Evolutionary conservation across 1,284 basidiomycete genomes (phyloP).

Genomic region (Sanghuangporus weigelae): DNA sequence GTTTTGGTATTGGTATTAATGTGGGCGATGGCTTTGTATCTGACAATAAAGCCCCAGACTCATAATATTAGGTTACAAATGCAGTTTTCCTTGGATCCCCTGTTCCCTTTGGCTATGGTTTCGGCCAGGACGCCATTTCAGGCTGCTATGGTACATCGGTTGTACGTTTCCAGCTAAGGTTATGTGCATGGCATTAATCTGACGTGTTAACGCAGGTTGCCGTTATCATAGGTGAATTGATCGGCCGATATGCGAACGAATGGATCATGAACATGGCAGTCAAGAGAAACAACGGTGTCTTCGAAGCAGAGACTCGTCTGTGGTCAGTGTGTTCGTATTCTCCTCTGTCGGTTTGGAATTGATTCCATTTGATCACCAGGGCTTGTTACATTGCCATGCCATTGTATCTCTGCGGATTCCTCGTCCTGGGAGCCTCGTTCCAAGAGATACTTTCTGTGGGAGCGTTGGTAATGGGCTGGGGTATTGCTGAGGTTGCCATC

Average conservation of each 20-base stretch:
- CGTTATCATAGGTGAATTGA: constrained; percentile 61
- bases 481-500: constrained; percentile 50
- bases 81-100: constrained; percentile 62
- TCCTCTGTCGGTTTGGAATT: neutral
- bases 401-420: constrained; percentile 59
- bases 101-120: constrained; percentile 53
- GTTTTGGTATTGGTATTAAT: constrained; percentile 69
- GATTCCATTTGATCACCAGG: constrained; percentile 31
- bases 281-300: constrained; percentile 58
- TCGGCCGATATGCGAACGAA: constrained; percentile 65
- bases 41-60: neutral
- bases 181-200: too few species aligned
- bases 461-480: constrained; percentile 64
- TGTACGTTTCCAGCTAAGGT: too few species aligned
- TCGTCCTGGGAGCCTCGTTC: constrained; percentile 53
- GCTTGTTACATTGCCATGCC: constrained; percentile 59
- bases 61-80: constrained; percentile 49
- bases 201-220: constrained; percentile 37
- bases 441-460: constrained; percentile 51
- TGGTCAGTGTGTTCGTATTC: constrained; percentile 38
- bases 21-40: constrained; percentile 34
- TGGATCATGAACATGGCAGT: constrained; percentile 56
- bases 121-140: constrained; percentile 45
- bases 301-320: constrained; percentile 63
- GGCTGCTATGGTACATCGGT: constrained; percentile 63